phyloP scores from a whole-genome alignment of 202 grass and related monocot genomes.

The Brachypodium distachyon region DNA sequence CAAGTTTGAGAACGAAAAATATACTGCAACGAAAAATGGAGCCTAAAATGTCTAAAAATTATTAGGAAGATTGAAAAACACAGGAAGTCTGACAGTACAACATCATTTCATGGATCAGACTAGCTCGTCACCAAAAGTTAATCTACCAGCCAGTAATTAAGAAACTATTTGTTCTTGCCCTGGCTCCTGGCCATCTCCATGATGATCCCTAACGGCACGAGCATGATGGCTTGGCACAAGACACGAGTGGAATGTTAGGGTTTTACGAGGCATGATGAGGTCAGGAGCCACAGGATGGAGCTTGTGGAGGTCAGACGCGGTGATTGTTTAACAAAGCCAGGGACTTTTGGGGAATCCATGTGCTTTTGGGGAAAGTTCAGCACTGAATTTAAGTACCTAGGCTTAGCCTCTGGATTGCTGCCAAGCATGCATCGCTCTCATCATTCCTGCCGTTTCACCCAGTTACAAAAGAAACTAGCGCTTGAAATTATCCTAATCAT shows the following conservation, averaged over 20 bases:
- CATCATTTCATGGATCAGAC: constrained; percentile 10
- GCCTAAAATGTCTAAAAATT: background rate
- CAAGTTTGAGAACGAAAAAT: no score
- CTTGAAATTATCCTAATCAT: background rate
- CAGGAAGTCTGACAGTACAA: background rate
- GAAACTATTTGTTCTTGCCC: constrained; percentile 11
- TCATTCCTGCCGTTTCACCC: constrained; percentile 20
- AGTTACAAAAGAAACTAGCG: background rate
- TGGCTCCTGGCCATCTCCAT: constrained; percentile 23
- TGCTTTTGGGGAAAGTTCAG: constrained; percentile 40
- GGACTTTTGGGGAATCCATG: constrained; percentile 28
- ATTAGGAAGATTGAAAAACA: background rate
- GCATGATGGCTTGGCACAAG: constrained; percentile 24
- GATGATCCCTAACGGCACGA: constrained; percentile 35
- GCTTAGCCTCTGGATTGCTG: constrained; percentile 44
- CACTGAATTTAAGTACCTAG: constrained; percentile 54
- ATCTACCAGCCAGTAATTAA: constrained; percentile 7
- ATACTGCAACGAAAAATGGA: no score
- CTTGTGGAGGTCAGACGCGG: background rate
- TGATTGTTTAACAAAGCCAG: constrained; percentile 24
- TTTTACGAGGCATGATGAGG: constrained; percentile 38
- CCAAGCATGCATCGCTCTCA: constrained; percentile 32
- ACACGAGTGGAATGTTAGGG: constrained; percentile 29
- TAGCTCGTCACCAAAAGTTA: constrained; percentile 7
- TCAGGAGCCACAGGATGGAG: background rate